A percentile compares a stretch with the other conserved stretches of the same genome.
These are phyloP conservation scores for Trametes sp. DNA, from an alignment of 1,284 basidiomycete species.

Conservation along the genomic window DNA sequence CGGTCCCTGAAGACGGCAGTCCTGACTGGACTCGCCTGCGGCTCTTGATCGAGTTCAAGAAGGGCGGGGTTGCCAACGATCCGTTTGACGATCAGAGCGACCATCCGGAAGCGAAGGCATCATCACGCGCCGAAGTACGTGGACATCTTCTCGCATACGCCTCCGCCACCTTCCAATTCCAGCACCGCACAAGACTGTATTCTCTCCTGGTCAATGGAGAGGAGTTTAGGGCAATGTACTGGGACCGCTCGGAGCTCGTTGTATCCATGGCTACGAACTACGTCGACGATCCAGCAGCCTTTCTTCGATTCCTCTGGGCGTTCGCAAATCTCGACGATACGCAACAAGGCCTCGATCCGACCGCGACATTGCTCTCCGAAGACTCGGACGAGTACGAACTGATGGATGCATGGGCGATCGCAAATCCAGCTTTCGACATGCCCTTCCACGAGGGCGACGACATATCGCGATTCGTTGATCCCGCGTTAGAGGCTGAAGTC, in stretches of 20 bases:
- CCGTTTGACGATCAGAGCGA: not conserved
- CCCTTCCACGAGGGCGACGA: not conserved
- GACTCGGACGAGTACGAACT: constrained; percentile 9
- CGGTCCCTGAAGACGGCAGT: not conserved
- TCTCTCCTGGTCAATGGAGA: constrained; percentile 5
- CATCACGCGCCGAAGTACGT: not conserved
- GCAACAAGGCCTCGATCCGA: constrained; percentile 24
- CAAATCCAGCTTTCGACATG: not conserved
- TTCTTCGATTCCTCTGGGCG: constrained; percentile 25
- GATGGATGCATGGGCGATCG: constrained; percentile 8
- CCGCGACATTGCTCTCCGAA: not conserved
- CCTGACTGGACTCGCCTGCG: constrained; percentile 6
- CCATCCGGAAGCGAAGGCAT: not conserved
- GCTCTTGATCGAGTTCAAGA: constrained; percentile 9
- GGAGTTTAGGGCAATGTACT: constrained; percentile 19
- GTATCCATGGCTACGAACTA: constrained; percentile 23
- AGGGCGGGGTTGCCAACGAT: not conserved
- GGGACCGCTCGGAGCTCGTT: constrained; percentile 29
- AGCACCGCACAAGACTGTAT: constrained; percentile 1
- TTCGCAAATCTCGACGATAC: constrained; percentile 10
- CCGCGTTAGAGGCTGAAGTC: not conserved
- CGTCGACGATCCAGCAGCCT: constrained; percentile 12
- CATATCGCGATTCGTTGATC: not conserved
- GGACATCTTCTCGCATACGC: constrained; percentile 2
- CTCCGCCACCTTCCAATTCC: not conserved